These are phyloP conservation scores for Turritis glabra DNA, from an alignment of 345 rosid species.

Conservation along the genomic window DNA sequence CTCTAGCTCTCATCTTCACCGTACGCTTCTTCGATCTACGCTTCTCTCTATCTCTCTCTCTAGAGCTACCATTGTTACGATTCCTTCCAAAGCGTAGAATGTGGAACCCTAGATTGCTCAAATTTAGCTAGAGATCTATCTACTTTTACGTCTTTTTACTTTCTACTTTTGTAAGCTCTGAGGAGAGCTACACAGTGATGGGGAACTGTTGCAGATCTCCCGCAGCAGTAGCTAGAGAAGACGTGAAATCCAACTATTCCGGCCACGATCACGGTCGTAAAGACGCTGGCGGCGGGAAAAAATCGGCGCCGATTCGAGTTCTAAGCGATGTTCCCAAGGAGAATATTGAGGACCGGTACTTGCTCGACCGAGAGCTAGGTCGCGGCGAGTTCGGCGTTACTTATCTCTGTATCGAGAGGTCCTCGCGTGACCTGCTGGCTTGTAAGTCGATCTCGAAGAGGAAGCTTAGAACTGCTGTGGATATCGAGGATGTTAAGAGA, in stretches of 20 bases:
- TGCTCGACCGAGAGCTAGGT: slow-evolving; percentile 94
- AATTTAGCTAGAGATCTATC: slow-evolving; percentile 41
- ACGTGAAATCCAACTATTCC: slow-evolving; percentile 81
- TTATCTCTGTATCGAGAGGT: slow-evolving; percentile 86
- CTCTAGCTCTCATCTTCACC: slow-evolving; percentile 38
- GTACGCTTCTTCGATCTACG: slow-evolving; percentile 40
- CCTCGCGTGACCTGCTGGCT: slow-evolving; percentile 77
- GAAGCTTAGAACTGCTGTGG: slow-evolving; percentile 92
- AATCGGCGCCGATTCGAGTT: slow-evolving; percentile 69
- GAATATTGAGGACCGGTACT: slow-evolving; percentile 86
- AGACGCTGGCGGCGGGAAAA: slow-evolving; percentile 54
- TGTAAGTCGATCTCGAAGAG: slow-evolving; percentile 97
- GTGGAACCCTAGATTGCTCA: slow-evolving; percentile 48
- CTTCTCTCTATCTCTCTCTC: slow-evolving; percentile 27
- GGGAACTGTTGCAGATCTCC: slow-evolving; percentile 99
- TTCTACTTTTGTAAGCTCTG: slow-evolving; percentile 19
- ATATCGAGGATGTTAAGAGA: slow-evolving; percentile 87
- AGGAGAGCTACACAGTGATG: slow-evolving; percentile 43
- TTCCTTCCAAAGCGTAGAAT: slow-evolving; percentile 35
- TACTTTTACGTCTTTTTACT: not conserved
- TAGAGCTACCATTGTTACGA: slow-evolving; percentile 22
- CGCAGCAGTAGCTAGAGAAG: slow-evolving; percentile 95
- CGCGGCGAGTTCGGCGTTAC: slow-evolving; percentile 99
- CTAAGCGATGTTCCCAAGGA: slow-evolving; percentile 76
- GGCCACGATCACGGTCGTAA: slow-evolving; percentile 71